Percentiles rank a stretch among this genome's conserved stretches.
phyloP scores from a whole-genome alignment of 2,329 filamentous ascomycete genomes.

The Huntiella decipiens region DNA sequence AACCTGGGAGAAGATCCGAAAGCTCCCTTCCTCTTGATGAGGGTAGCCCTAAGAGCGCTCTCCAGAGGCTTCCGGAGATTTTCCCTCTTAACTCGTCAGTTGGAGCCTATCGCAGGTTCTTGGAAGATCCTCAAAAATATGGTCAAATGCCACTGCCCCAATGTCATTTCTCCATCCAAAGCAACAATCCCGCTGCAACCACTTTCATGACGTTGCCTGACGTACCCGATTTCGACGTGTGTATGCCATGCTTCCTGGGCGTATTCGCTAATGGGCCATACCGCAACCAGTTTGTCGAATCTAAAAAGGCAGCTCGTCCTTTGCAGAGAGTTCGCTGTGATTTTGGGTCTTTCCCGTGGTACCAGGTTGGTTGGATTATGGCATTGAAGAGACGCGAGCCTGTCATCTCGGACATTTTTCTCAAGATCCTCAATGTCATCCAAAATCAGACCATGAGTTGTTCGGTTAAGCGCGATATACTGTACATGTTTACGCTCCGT shows the following conservation, averaged over 20 bases:
- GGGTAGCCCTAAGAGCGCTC: not conserved
- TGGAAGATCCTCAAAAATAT: constrained; percentile 30
- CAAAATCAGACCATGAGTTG: constrained; percentile 30
- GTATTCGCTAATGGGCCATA: constrained; percentile 53
- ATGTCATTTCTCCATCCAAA: constrained; percentile 34
- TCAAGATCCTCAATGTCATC: constrained; percentile 36
- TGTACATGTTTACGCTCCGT: constrained; percentile 54
- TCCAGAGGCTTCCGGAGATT: not conserved
- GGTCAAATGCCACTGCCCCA: constrained; percentile 32
- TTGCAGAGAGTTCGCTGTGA: constrained; percentile 41
- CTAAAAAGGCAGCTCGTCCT: constrained; percentile 22
- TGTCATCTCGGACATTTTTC: constrained; percentile 48
- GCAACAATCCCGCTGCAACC: constrained; percentile 46
- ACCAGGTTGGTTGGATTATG: constrained; percentile 66
- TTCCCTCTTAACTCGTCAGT: constrained; percentile 6
- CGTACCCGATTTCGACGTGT: constrained; percentile 57
- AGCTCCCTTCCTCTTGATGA: not conserved
- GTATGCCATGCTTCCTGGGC: constrained; percentile 56
- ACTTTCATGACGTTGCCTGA: constrained; percentile 58
- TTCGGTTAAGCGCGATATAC: constrained; percentile 32
- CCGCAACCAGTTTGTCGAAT: constrained; percentile 41
- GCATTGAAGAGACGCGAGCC: constrained; percentile 50
- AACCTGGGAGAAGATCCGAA: constrained; percentile 7
- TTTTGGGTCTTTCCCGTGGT: constrained; percentile 61
- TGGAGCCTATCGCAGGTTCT: constrained; percentile 32